phyloP scores from a whole-genome alignment of 129 eudicot genomes.

The Flaveria trinervia region DNA sequence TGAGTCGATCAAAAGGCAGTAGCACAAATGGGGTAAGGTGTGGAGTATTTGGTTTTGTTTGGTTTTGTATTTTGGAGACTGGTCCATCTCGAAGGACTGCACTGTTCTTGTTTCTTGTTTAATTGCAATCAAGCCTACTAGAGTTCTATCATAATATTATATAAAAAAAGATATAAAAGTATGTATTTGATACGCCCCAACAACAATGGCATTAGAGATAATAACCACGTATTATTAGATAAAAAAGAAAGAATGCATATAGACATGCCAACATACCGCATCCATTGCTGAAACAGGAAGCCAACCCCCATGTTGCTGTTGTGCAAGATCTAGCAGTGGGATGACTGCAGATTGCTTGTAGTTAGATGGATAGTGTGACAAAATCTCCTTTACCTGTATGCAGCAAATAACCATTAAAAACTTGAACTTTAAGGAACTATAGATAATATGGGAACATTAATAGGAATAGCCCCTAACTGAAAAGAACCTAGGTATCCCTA shows the following conservation, averaged over 20 bases:
- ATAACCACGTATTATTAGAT: neutral
- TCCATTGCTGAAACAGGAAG: constrained; percentile 99
- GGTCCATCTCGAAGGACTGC: too few species aligned
- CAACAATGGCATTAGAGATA: neutral
- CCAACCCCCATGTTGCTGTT: constrained; percentile 99
- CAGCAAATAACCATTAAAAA: constrained; percentile 7
- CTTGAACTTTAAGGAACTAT: neutral
- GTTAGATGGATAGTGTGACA: constrained; percentile 93
- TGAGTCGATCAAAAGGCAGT: too few species aligned
- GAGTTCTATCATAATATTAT: neutral
- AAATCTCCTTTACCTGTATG: constrained; percentile 76
- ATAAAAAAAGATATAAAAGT: neutral
- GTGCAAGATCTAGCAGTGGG: constrained; percentile 98
- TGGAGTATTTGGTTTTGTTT: too few species aligned
- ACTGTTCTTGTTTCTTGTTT: too few species aligned
- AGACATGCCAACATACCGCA: constrained; percentile 47
- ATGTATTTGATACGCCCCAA: neutral
- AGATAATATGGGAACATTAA: neutral
- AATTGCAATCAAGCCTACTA: too few species aligned
- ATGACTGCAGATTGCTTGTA: constrained; percentile 99
- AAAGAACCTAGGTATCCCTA: neutral
- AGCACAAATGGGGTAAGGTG: too few species aligned
- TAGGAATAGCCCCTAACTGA: neutral
- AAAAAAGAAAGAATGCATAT: neutral
- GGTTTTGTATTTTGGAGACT: too few species aligned